Base-by-base conservation (phyloP, 208 protist species). In the Trypanosomatidae sp. region DNA sequence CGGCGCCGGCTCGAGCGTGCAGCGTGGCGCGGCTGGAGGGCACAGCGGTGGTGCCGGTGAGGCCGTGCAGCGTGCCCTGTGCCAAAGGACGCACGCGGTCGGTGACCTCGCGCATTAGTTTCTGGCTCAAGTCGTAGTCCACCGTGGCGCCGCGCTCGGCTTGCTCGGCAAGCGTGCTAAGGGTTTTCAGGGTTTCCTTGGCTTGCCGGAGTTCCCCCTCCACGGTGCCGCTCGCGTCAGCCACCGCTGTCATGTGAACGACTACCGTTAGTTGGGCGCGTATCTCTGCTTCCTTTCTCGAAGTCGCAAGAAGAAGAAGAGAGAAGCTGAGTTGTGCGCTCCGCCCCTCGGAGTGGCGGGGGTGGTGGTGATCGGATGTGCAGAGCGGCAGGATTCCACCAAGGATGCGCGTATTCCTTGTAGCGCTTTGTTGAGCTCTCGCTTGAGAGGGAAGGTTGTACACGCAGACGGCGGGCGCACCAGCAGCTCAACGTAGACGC, bases 141-240 rank as follows among this genome's bases (percentile, higher is more conserved):
- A 79, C 53, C 17, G 71, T 49, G 0, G 71, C 75, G 13, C 88
- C 88, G 30, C 80, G 82, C 78, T 93, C 83, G 12, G 77, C 72
- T 60, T 91, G 81, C n/a, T 75, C 71, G 65, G 76, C 50, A 41
- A 87, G 62, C 44, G 78, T 71, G 55, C 76, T 78, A 15, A 93
- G 79, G 8, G 69, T 59, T 30, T 71, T 68, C 44, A 91, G 67
- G 0, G 73, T 73, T 52, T 85, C 74, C 65, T 89, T 93, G 8
- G 84, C 83, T 39, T 84, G 69, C 9, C 80, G 77, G 58, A 93
- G 79, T 50, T 86, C 77, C 22, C 46, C 47, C 77, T 93, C 88
- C 36, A 81, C 88, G 1, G 74, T 66, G 12, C 76, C 69, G 39
- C 68, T 59, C 6, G 56, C 77, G 19, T 47, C 33, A 7, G 41